Percentiles rank a stretch among this genome's conserved stretches.
phyloP scores from a whole-genome alignment of 352 stramenopile genomes.

The Phytophthora fragariae region DNA sequence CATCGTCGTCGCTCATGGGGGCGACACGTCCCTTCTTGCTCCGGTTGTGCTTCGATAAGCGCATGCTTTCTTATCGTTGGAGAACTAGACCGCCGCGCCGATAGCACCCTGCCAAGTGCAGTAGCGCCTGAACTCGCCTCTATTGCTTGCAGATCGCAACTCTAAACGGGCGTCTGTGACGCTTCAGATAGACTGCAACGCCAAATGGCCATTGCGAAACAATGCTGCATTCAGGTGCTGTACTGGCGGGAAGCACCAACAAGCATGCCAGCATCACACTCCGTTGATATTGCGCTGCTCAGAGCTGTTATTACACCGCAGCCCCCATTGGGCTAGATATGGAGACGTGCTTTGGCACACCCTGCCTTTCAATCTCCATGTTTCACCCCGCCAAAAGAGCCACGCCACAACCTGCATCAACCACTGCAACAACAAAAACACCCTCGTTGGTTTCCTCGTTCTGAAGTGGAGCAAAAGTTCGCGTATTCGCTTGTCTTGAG shows the following conservation, averaged over 20 bases:
- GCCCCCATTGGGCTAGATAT: too few relatives aligned
- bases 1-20: constrained; percentile 29
- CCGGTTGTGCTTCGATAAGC: constrained; percentile 24
- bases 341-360: too few relatives aligned
- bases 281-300: background rate
- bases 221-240: background rate
- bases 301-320: background rate
- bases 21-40: constrained; percentile 30
- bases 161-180: constrained; percentile 18
- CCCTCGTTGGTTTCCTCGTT: background rate
- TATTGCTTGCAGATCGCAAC: constrained; percentile 11
- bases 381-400: background rate
- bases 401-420: background rate
- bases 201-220: background rate
- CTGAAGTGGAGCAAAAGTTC: constrained; percentile 24
- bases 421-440: constrained; percentile 1
- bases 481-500: constrained; percentile 16
- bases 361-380: background rate
- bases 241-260: background rate
- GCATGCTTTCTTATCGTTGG: constrained; percentile 29
- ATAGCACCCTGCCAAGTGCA: background rate
- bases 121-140: background rate
- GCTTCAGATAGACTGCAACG: constrained; percentile 16
- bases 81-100: background rate
- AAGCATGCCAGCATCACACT: background rate